phyloP scores from a whole-genome alignment of 192 early-diverging fungal species.

The Coemansia sp. region DNA sequence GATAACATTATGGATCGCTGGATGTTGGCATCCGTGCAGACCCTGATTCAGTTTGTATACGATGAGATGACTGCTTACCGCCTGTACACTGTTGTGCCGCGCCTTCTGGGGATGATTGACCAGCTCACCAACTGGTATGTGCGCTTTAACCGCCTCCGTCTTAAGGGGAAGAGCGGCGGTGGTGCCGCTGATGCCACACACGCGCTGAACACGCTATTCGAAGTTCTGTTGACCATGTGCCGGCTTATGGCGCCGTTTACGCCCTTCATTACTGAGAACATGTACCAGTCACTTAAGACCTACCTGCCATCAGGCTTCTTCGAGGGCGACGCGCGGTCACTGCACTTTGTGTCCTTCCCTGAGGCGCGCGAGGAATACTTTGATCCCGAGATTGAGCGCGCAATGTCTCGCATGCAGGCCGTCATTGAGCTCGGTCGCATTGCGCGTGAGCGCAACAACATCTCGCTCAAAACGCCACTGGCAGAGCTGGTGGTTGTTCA shows the following conservation, averaged over 20 bases:
- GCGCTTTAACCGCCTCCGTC: slow-evolving; percentile 93
- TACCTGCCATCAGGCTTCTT: slow-evolving; percentile 63
- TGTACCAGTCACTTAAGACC: slow-evolving; percentile 90
- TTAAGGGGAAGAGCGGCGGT: slow-evolving; percentile 93
- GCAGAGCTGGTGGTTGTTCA: slow-evolving; percentile 91
- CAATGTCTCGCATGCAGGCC: slow-evolving; percentile 90
- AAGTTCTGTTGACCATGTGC: slow-evolving; percentile 89
- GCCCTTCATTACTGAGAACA: slow-evolving; percentile 94
- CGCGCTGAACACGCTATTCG: slow-evolving; percentile 93
- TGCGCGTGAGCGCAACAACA: slow-evolving; percentile 86
- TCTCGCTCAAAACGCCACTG: slow-evolving; percentile 93
- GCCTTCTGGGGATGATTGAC: slow-evolving; percentile 86
- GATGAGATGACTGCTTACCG: slow-evolving; percentile 95
- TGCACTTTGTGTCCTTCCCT: slow-evolving; percentile 96
- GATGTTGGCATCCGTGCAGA: slow-evolving; percentile 94
- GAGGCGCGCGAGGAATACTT: slow-evolving; percentile 93
- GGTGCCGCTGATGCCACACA: slow-evolving; percentile 79
- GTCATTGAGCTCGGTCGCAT: slow-evolving; percentile 95
- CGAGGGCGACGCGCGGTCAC: slow-evolving; percentile 73
- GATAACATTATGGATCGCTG: slow-evolving; percentile 97
- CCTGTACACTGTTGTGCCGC: slow-evolving; percentile 96
- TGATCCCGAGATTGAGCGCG: slow-evolving; percentile 91
- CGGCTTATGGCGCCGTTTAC: slow-evolving; percentile 95
- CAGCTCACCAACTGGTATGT: slow-evolving; percentile 99
- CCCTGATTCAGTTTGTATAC: slow-evolving; percentile 87